Percentiles rank a stretch among this genome's conserved stretches.
Conservation (phyloP, 1,284 basidiomycete genomes). For the Cerrena zonata region DNA sequence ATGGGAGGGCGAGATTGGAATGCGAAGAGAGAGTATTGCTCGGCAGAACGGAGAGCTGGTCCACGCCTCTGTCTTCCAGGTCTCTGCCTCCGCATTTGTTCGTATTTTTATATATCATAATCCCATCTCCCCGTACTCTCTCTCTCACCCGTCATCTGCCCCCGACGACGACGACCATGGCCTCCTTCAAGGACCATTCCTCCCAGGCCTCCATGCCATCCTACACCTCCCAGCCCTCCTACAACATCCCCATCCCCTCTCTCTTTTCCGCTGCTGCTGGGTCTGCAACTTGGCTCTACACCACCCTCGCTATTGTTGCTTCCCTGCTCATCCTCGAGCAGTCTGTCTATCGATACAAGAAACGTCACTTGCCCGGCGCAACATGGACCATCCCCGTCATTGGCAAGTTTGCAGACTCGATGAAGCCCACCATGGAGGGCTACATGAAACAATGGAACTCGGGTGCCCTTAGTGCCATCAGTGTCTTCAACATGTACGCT, state of each 20-base stretch:
- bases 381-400: constrained; percentile 92
- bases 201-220: constrained; percentile 36
- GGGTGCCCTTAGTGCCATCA: constrained; percentile 78
- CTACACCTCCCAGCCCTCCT: constrained; percentile 37
- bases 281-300: constrained; percentile 58
- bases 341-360: constrained; percentile 81
- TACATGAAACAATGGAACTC: constrained; percentile 88
- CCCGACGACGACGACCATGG: constrained; percentile 15
- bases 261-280: constrained; percentile 35
- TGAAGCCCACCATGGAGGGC: constrained; percentile 81
- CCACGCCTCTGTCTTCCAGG: neutral
- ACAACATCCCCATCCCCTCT: constrained; percentile 42
- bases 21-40: neutral
- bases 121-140: no score
- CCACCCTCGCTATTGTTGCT: constrained; percentile 54
- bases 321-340: constrained; percentile 76
- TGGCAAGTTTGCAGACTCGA: constrained; percentile 85
- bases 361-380: constrained; percentile 78
- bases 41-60: neutral
- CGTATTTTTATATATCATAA: no score
- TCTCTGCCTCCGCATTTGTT: neutral
- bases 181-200: constrained; percentile 30
- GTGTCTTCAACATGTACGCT: constrained; percentile 92
- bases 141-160: constrained; percentile 8
- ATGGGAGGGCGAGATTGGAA: constrained; percentile 13